Conservation (phyloP, 345 rosid species). For the Geranium rotundifolium region DNA sequence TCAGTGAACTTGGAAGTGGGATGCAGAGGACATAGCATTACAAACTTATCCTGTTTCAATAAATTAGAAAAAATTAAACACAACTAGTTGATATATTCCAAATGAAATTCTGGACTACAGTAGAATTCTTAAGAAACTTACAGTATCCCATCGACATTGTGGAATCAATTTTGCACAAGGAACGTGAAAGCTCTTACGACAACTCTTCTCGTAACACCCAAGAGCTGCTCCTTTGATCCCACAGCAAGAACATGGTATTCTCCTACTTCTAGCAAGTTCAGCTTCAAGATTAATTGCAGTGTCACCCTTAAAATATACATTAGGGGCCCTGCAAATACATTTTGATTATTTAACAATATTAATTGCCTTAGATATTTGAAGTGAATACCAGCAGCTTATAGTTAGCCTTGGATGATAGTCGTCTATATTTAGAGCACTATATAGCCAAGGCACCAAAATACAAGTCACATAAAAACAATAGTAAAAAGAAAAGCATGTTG, state of each 20-base stretch:
- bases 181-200: conserved; percentile 22
- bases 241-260: conserved; percentile 69
- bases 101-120: neutral
- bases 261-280: conserved; percentile 70
- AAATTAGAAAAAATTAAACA: neutral
- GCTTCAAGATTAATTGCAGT: conserved; percentile 69
- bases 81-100: neutral
- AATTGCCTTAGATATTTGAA: neutral
- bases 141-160: conserved; percentile 83
- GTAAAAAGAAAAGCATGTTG: neutral
- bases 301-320: conserved; percentile 62
- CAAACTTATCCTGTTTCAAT: conserved; percentile 60
- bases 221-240: conserved; percentile 91
- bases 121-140: conserved; percentile 24
- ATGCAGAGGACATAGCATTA: conserved; percentile 75
- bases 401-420: neutral
- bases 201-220: conserved; percentile 68
- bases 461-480: neutral
- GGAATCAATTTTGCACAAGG: conserved; percentile 20
- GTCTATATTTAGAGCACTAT: too few species aligned
- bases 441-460: neutral
- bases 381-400: neutral
- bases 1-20: conserved; percentile 50
- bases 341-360: neutral
- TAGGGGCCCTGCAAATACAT: conserved; percentile 64